Evolutionary conservation across 2,329 filamentous ascomycete species (phyloP).

Genomic region (Graphium sp.): DNA sequence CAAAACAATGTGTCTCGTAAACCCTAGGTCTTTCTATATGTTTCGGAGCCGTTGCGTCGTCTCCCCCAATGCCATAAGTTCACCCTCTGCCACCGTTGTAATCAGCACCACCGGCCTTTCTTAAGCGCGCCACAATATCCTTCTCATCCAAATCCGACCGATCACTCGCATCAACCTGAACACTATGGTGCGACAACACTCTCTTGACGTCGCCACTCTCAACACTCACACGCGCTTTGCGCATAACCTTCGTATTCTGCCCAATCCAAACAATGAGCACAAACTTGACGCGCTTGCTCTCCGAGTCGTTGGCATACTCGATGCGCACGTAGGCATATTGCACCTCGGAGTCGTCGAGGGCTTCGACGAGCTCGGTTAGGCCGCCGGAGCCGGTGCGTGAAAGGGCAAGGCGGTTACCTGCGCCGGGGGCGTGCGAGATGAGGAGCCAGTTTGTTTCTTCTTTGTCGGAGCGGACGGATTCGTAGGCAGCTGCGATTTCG

Average conservation of each 20-base stretch:
- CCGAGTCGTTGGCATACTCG: conserved; percentile 56
- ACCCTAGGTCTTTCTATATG: no score
- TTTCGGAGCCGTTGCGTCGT: no score
- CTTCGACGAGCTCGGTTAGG: conserved; percentile 35
- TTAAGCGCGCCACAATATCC: conserved; percentile 41
- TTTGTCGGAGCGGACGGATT: conserved; percentile 50
- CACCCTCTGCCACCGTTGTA: conserved; percentile 50
- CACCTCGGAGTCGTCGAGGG: conserved; percentile 41
- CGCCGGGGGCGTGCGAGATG: conserved; percentile 38
- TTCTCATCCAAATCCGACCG: conserved; percentile 41
- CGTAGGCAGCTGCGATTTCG: conserved; percentile 47
- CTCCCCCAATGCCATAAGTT: conserved; percentile 2
- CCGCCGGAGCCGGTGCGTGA: conserved; percentile 42
- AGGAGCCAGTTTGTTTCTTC: conserved; percentile 50
- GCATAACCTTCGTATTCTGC: conserved; percentile 47
- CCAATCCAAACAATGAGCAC: conserved; percentile 53
- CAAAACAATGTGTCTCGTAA: no score
- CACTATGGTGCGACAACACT: conserved; percentile 45
- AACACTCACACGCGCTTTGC: conserved; percentile 51
- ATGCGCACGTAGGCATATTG: conserved; percentile 51
- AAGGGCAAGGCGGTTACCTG: conserved; percentile 39
- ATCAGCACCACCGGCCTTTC: conserved; percentile 53
- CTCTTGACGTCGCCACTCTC: conserved; percentile 50
- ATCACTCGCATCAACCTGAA: conserved; percentile 45
- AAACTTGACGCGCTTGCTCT: conserved; percentile 54